Percentiles rank a stretch among this genome's conserved stretches.
Evolutionary conservation across 805 yeast genomes (phyloP).

Genomic region (Danielozyma ontarioensis): DNA sequence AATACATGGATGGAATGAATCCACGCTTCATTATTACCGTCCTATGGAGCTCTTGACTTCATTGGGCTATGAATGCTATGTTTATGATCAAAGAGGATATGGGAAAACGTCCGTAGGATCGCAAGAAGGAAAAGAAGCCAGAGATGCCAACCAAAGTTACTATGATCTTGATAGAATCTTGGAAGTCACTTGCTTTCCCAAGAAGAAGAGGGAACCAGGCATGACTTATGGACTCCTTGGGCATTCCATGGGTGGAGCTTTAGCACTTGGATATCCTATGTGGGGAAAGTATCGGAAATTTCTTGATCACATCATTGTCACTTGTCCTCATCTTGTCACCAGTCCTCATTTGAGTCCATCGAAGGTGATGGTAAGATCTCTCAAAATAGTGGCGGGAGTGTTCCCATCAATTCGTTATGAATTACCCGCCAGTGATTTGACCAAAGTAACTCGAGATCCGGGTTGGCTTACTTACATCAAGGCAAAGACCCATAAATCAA

Average conservation of each 20-base stretch:
- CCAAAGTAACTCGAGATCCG: no score
- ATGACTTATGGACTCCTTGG: slow-evolving; percentile 3
- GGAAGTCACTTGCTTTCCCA: no score
- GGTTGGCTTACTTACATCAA: no score
- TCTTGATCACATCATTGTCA: slow-evolving; percentile 1
- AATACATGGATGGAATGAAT: slow-evolving; percentile 11
- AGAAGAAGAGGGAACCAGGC: no score
- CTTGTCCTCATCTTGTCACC: slow-evolving; percentile 4
- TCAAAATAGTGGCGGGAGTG: slow-evolving; percentile 1
- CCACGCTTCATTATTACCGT: slow-evolving; percentile 5
- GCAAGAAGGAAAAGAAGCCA: slow-evolving; percentile 6
- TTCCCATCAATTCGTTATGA: no score
- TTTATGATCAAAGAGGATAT: slow-evolving; percentile 8
- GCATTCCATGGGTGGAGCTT: slow-evolving; percentile 10
- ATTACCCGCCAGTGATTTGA: no score
- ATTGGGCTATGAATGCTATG: slow-evolving; percentile 7
- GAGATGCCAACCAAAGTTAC: slow-evolving; percentile 1
- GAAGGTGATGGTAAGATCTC: neutral
- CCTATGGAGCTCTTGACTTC: slow-evolving; percentile 5
- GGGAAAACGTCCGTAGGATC: slow-evolving; percentile 8
- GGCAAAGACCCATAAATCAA: no score
- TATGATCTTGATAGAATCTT: slow-evolving; percentile 7
- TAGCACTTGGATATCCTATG: slow-evolving; percentile 4
- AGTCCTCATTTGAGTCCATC: neutral
- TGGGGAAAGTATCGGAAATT: slow-evolving; percentile 5